phyloP scores from a whole-genome alignment of 495 filamentous ascomycete species.

The Cercophora sp. region DNA sequence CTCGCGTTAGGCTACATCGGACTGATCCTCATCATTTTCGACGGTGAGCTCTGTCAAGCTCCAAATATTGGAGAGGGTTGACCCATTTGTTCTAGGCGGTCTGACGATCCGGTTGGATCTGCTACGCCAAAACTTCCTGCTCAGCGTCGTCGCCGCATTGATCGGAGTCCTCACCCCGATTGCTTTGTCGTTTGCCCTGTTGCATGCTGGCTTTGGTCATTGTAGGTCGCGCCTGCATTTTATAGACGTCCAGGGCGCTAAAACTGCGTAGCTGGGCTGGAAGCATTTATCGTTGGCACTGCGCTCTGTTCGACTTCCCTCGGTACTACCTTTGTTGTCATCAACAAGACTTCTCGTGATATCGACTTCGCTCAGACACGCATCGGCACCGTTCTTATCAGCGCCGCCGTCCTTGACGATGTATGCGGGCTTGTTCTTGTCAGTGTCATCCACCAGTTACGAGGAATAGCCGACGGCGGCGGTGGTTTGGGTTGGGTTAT shows the following conservation, averaged over 20 bases:
- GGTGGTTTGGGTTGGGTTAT: conserved; percentile 26
- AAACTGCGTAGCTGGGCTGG: conserved; percentile 42
- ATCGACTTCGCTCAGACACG: conserved; percentile 53
- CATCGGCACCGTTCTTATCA: conserved; percentile 64
- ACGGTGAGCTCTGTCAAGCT: conserved; percentile 38
- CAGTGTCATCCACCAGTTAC: conserved; percentile 54
- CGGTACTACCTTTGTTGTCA: conserved; percentile 74
- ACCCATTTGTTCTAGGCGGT: conserved; percentile 42
- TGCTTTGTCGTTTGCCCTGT: conserved; percentile 61
- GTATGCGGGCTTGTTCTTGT: conserved; percentile 79
- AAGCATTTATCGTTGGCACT: conserved; percentile 72
- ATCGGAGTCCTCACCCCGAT: conserved; percentile 65
- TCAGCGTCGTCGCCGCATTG: conserved; percentile 58
- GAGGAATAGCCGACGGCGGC: conserved; percentile 19
- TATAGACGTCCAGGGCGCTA: conserved; percentile 14
- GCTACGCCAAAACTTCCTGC: conserved; percentile 54
- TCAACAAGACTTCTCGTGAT: conserved; percentile 45
- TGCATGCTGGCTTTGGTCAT: conserved; percentile 23
- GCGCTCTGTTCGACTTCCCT: conserved; percentile 73
- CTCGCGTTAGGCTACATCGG: conserved; percentile 74
- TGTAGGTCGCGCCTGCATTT: conserved; percentile 4
- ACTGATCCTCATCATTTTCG: conserved; percentile 68
- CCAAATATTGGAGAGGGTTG: too few relatives aligned
- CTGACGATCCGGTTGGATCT: conserved; percentile 58
- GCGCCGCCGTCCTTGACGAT: conserved; percentile 80